Evolutionary conservation across 352 stramenopile species (phyloP), one percentile per base, ranked within the genome.

Genomic region (Globisporangium heterothallicum): DNA sequence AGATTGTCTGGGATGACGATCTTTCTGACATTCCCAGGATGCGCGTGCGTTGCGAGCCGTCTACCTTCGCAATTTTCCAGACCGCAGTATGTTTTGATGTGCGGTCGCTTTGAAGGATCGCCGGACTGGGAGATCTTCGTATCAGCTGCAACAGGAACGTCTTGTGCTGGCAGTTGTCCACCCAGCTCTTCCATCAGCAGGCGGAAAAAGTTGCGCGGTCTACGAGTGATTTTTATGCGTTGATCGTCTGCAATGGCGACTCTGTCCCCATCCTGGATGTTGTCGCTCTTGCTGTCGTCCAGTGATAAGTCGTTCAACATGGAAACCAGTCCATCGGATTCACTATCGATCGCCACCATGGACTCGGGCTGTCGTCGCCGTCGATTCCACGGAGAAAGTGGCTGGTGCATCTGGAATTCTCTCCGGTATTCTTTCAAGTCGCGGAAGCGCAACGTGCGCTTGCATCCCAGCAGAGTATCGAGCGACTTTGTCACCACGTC

Each of bases 341-440:
- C 30, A 6, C n/a, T 43, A 4, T 53, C 30, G 10, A 32, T 25
- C 19, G 25, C 30, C 14, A 34, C 21, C 13, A 43, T 22, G 19
- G 49, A 36, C 9, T 48, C 25, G 22, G 16, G 6, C 6, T 18
- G 22, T 12, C 29, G 40, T 3, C 40, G 29, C 16, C 48, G 53
- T 27, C 68, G 64, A 30, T 66, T 53, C 64, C 68, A 74, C 7
- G 68, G 64, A 0, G 68, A 77, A n/a, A 72, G 38, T 14, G 68
- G 68, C 13, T 59, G 55, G 13, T 66, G 55, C 3, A 51, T 43
- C 12, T 64, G 58, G 14, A 64, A 59, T 30, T 77, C 68, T 21
- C 55, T 58, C 14, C 65, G 53, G 32, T 77, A 77, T n/a, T 59
- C 54, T 7, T 46, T 53, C 13, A 74, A 32, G 34, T 77, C 68